Evolutionary conservation across 352 stramenopile genomes (phyloP).

Genomic region (Achlya hypogyna): DNA sequence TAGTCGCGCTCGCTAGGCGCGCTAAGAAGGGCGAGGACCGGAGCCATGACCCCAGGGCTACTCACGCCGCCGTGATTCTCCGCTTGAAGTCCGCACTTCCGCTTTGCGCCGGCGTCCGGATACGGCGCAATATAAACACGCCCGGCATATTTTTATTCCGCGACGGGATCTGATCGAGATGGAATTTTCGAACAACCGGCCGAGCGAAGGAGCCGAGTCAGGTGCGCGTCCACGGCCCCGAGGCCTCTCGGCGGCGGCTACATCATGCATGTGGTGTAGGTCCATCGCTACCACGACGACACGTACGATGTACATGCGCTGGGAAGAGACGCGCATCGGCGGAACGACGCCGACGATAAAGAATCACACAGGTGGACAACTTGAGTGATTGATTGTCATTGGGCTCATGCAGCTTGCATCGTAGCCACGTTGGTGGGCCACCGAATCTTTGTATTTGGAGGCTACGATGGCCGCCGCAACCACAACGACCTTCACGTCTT

Average conservation of each 20-base stretch:
- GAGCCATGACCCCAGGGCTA: too few relatives aligned
- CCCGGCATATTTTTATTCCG: too few relatives aligned
- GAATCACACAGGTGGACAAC: conserved; percentile 79
- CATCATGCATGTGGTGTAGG: background rate
- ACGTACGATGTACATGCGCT: conserved; percentile 59
- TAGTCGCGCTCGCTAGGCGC: too few relatives aligned
- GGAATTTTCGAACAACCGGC: background rate
- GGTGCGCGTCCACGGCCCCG: background rate
- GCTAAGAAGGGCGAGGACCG: too few relatives aligned
- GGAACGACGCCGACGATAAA: conserved; percentile 59
- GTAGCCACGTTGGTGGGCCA: conserved; percentile 23
- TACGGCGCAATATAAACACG: too few relatives aligned
- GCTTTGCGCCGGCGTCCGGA: too few relatives aligned
- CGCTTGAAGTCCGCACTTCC: background rate
- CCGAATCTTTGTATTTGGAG: conserved; percentile 73
- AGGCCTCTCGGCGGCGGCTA: too few relatives aligned
- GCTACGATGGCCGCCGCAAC: conserved; percentile 92
- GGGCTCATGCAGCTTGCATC: background rate
- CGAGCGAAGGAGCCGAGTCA: too few relatives aligned
- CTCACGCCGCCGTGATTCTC: too few relatives aligned
- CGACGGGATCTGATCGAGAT: background rate
- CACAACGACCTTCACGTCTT: conserved; percentile 89
- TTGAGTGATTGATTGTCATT: conserved; percentile 34
- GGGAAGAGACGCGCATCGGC: conserved; percentile 38
- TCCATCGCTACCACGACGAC: background rate